These are phyloP conservation scores for Thalia dealbata DNA, from an alignment of 176 grass and related monocot genomes.

Conservation along the genomic window DNA sequence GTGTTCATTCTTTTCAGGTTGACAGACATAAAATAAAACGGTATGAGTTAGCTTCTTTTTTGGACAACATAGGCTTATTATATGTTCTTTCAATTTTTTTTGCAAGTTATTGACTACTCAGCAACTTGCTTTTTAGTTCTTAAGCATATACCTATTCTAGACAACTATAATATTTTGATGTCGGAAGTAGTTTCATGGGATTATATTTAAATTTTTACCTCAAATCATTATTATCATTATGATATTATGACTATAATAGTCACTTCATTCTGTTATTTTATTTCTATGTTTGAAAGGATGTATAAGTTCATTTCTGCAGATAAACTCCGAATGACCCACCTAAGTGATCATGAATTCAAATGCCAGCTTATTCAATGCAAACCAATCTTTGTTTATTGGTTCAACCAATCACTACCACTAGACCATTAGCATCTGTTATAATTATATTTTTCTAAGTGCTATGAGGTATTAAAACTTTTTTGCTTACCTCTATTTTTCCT, in stretches of 20 bases:
- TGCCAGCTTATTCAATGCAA: background rate
- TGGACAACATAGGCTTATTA: background rate
- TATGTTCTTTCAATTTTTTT: background rate
- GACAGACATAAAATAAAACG: too few relatives aligned
- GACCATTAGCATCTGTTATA: too few relatives aligned
- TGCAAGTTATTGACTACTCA: background rate
- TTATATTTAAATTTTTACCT: too few relatives aligned
- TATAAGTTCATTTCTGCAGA: background rate
- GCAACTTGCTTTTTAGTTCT: background rate
- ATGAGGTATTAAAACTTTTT: too few relatives aligned
- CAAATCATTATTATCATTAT: too few relatives aligned
- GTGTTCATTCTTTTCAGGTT: background rate
- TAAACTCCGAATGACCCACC: background rate
- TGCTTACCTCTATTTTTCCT: too few relatives aligned
- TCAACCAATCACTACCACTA: too few relatives aligned
- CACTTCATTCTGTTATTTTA: background rate
- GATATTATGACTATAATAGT: too few relatives aligned
- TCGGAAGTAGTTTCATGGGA: too few relatives aligned
- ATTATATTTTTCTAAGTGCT: too few relatives aligned
- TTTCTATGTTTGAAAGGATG: background rate
- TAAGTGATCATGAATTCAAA: background rate
- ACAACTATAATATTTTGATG: background rate
- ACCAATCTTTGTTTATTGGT: too few relatives aligned
- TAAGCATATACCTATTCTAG: background rate
- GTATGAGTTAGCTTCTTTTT: background rate